phyloP scores from a whole-genome alignment of 2,329 filamentous ascomycete genomes.

The Cordyceps fumosorosea region DNA sequence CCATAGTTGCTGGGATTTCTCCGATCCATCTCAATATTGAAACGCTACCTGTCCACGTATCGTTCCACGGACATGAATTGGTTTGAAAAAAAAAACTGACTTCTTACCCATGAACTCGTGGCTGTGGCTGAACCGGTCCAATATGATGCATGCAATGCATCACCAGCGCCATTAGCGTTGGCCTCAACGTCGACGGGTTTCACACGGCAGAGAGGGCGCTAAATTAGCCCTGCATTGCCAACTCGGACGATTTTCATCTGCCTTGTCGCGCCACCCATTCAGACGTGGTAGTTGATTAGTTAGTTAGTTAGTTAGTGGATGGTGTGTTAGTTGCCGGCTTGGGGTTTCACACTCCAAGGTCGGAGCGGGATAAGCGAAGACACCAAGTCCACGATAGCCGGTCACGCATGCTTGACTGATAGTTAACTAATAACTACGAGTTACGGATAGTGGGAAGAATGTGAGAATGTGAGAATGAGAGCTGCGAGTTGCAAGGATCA shows the following conservation, averaged over 20 bases:
- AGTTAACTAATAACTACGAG: too few species aligned
- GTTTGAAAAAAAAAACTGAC: too few species aligned
- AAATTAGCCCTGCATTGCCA: constrained; percentile 1
- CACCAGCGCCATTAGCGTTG: not conserved
- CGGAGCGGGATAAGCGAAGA: too few species aligned
- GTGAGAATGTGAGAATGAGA: not conserved
- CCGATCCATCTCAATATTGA: not conserved
- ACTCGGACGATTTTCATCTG: not conserved
- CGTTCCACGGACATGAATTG: not conserved
- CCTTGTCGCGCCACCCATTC: not conserved
- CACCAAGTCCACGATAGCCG: too few species aligned
- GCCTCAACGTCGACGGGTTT: not conserved
- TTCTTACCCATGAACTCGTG: not conserved
- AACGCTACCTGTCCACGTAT: not conserved
- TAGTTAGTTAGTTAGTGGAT: not conserved
- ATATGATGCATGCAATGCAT: not conserved
- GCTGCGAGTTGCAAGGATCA: not conserved
- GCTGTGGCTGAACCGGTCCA: not conserved
- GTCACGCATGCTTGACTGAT: too few species aligned
- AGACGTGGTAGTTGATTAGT: not conserved
- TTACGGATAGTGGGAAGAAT: not conserved
- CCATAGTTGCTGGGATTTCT: not conserved
- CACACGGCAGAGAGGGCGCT: not conserved
- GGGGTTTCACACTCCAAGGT: too few species aligned
- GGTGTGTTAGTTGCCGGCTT: too few species aligned